phyloP scores from a whole-genome alignment of 495 filamentous ascomycete species.

The Aspergillus bertholletiae region DNA sequence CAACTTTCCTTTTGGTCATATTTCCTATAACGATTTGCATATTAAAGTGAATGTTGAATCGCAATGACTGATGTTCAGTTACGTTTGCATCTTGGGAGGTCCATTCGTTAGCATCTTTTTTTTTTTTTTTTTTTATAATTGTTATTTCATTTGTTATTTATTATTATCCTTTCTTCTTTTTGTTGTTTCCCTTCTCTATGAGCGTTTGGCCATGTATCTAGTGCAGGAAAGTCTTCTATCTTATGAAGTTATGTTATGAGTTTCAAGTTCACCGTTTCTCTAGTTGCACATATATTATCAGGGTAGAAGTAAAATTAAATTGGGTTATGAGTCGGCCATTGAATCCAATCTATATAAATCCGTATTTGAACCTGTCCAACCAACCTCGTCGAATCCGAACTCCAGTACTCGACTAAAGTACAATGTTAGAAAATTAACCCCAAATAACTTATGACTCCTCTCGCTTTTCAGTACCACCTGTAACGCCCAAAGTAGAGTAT shows the following conservation, averaged over 20 bases:
- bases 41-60: background rate
- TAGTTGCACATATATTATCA: too few relatives aligned
- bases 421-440: background rate
- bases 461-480: background rate
- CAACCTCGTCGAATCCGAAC: background rate
- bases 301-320: too few relatives aligned
- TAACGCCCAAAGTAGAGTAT: constrained; percentile 2
- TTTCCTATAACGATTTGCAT: background rate
- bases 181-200: too few relatives aligned
- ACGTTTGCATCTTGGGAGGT: background rate
- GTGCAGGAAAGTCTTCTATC: background rate
- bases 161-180: too few relatives aligned
- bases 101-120: background rate
- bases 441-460: background rate
- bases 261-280: too few relatives aligned
- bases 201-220: background rate
- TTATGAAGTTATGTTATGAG: background rate
- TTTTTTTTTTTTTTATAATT: too few relatives aligned
- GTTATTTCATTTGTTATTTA: too few relatives aligned
- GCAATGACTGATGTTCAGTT: background rate
- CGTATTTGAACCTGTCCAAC: background rate
- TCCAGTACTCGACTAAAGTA: background rate
- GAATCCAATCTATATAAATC: background rate
- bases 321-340: background rate
- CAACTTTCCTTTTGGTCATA: background rate